Evolutionary conservation across 257 asterid species (phyloP), one percentile per base, ranked within the genome.

Genomic region (Penstemon davidsonii): DNA sequence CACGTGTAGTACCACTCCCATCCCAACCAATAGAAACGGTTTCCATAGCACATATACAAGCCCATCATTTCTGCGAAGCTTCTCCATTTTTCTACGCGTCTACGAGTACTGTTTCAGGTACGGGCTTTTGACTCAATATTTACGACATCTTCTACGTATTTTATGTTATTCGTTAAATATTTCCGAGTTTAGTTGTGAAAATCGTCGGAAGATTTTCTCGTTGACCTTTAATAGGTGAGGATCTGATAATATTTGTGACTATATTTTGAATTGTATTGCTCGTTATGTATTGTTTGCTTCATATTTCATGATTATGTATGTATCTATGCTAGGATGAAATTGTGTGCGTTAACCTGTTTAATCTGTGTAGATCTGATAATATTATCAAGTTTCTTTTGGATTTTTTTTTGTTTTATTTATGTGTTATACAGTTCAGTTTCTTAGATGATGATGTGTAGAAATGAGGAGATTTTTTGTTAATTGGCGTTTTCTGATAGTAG

Each of bases 21-120:
- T 40, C 38, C 15, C 11, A 8, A 47, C 9, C 6, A 5, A 25
- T 13, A 5, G 11, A 64, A 41, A n/a, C 36, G 11, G 19, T 55
- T 25, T 25, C 33, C 33, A 25, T 25, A 25, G 33, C 33, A 25
- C 33, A 25, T 25, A 25, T 25, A 25, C 33, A 25, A 25, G 33
- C 2, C 33, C 33, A 25, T 25, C 33, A 25, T 25, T 70, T 73
- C 57, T 55, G 50, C 75, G 66, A 71, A 71, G 68, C 76, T 71
- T 78, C 73, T 57, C 76, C 73, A 40, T 41, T 78, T 73, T 72
- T 70, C 70, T 65, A 78, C 85, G 80, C 85, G 69, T 70, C 71
- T 56, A 25, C 47, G 15, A 55, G 68, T 78, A 72, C 76, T 66
- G 44, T 63, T 62, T 53, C 69, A 61, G 87, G 84, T 83, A 69